A percentile compares a stretch with the other conserved stretches of the same genome.
These are phyloP conservation scores for Dimargaris xerosporica DNA, from an alignment of 192 early-diverging fungal genomes.

Conservation along the genomic window DNA sequence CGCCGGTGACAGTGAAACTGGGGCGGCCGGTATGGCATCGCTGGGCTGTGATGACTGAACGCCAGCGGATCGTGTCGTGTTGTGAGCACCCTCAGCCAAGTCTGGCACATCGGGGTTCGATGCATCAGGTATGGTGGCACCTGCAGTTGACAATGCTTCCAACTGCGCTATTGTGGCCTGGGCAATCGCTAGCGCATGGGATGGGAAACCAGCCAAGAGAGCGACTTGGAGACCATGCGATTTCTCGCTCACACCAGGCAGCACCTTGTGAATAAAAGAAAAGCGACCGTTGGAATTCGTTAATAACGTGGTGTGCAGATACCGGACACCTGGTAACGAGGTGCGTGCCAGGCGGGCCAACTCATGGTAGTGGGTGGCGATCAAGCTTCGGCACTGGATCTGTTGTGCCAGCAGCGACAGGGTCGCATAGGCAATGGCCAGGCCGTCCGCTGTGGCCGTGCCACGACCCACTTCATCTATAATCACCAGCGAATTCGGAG, in stretches of 20 bases:
- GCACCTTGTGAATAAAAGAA: slow-evolving; percentile 46
- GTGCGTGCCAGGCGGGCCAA: slow-evolving; percentile 34
- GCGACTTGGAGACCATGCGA: slow-evolving; percentile 65
- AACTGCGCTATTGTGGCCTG: not conserved
- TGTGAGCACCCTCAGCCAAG: too few species aligned
- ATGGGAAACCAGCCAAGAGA: slow-evolving; percentile 44
- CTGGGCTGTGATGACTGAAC: too few species aligned
- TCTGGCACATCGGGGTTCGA: too few species aligned
- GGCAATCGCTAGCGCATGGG: slow-evolving; percentile 25
- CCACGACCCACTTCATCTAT: slow-evolving; percentile 37
- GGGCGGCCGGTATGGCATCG: too few species aligned
- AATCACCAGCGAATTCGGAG: slow-evolving; percentile 28
- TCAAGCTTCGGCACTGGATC: slow-evolving; percentile 43
- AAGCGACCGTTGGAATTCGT: slow-evolving; percentile 24
- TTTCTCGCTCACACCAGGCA: slow-evolving; percentile 42
- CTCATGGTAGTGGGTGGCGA: slow-evolving; percentile 72
- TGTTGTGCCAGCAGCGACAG: slow-evolving; percentile 38
- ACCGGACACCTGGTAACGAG: slow-evolving; percentile 16
- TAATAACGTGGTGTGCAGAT: slow-evolving; percentile 20
- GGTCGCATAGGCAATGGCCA: slow-evolving; percentile 55
- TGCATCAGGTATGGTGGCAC: too few species aligned
- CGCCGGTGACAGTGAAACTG: too few species aligned
- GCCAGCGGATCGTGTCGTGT: too few species aligned
- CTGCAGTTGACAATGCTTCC: too few species aligned
- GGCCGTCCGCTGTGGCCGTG: slow-evolving; percentile 47